Base-by-base conservation (phyloP, 208 protist species). In the Acanthamoeba healyi region DNA sequence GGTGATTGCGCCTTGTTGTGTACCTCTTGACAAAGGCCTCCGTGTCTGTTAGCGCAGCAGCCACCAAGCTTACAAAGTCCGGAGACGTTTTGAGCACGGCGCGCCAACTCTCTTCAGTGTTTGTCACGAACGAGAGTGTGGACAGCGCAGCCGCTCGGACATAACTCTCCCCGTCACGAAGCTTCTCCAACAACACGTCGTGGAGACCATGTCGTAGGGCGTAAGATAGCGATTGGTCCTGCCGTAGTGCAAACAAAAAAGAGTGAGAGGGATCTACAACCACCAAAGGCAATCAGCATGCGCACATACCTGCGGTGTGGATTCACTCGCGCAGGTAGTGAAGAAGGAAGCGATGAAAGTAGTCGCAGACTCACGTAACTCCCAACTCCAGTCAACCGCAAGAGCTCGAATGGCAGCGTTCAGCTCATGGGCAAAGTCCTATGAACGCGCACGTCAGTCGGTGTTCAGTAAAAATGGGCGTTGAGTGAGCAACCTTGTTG, bases 1-100 rank as follows among this genome's bases (percentile, higher is more conserved):
- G n/a, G 61, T 70, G n/a, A 12, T 4, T 36, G 61, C 7, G n/a
- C 10, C 9, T 34, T 4, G 36, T 10, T 74, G 65, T 74, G 15
- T 81, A 81, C 70, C 70, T 40, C 70, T 81, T 81, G 70, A 81
- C 70, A 49, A 81, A 81, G 40, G 70, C 70, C 24, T 81, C 70
- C 34, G 38, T 81, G 40, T 81, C 70, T 10, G 34, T 7, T 6
- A 81, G 15, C 0, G 40, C 34, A 9, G 6, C 19, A 17, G 29
- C 17, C 6, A 81, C 40, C 10, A 81, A 34, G 14, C 17, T 81
- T 9, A 51, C 38, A 42, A 42, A 24, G 70, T 46, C 70, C 24
- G 70, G 70, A 4, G 38, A 42, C 6, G 40, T 24, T 19, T n/a
- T 42, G 15, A 24, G 19, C 14, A 81, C 40, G 40, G 70, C 70